These are phyloP conservation scores for Colletotrichum sp. DNA, from an alignment of 2,329 filamentous ascomycete genomes.

Conservation along the genomic window DNA sequence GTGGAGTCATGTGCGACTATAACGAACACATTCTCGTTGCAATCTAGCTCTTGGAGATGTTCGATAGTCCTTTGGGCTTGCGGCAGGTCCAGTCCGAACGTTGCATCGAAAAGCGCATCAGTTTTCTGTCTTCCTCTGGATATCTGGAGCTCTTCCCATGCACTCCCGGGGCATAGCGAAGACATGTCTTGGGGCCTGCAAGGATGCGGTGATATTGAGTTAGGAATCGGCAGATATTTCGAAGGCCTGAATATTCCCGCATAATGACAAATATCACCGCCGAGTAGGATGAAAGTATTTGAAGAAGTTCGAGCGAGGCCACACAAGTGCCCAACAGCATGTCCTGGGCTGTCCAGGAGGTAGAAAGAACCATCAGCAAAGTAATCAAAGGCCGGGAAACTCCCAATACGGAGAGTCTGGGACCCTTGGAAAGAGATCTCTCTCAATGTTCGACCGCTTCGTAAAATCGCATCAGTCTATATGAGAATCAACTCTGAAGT, in stretches of 20 bases:
- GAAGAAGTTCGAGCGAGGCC: slow-evolving; percentile 42
- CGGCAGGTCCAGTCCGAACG: slow-evolving; percentile 25
- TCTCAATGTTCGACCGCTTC: slow-evolving; percentile 27
- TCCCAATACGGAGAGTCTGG: slow-evolving; percentile 33
- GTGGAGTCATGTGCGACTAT: slow-evolving; percentile 28
- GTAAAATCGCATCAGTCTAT: not conserved
- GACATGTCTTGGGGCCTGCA: slow-evolving; percentile 3
- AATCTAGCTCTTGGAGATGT: slow-evolving; percentile 25
- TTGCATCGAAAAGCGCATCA: slow-evolving; percentile 26
- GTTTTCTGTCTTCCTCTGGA: slow-evolving; percentile 22
- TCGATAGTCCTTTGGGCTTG: slow-evolving; percentile 21
- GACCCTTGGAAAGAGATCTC: slow-evolving; percentile 28
- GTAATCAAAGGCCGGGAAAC: slow-evolving; percentile 42
- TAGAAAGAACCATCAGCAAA: slow-evolving; percentile 47
- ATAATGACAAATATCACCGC: slow-evolving; percentile 46
- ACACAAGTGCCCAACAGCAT: slow-evolving; percentile 44
- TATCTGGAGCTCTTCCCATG: slow-evolving; percentile 25
- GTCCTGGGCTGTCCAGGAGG: slow-evolving; percentile 43
- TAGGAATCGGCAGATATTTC: slow-evolving; percentile 34
- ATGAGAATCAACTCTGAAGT: not conserved
- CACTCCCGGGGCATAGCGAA: slow-evolving; percentile 21
- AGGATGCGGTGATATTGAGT: slow-evolving; percentile 27
- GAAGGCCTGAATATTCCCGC: slow-evolving; percentile 40
- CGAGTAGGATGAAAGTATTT: slow-evolving; percentile 44
- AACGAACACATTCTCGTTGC: slow-evolving; percentile 25